Conservation (phyloP, 768 basidiomycete genomes). For the Strobilomyces dryophilus region DNA sequence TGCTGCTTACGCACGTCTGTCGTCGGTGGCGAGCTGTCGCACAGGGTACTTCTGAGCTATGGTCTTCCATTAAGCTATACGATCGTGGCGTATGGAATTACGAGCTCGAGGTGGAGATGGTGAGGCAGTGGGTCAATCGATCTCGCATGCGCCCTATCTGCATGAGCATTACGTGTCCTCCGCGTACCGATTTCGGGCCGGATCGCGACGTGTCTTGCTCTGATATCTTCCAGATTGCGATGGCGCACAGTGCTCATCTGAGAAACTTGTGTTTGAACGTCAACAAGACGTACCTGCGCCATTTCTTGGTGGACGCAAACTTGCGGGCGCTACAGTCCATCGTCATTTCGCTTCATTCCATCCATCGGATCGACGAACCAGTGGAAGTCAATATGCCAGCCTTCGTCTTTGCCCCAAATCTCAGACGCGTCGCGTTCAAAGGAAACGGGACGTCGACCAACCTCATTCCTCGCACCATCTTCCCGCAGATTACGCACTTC, state of each 20-base stretch:
- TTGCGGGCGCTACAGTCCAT: conserved; percentile 15
- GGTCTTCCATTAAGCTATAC: conserved; percentile 26
- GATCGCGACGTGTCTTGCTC: conserved; percentile 5
- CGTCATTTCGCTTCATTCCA: conserved; percentile 12
- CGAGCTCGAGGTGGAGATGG: conserved; percentile 24
- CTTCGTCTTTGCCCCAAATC: conserved; percentile 12
- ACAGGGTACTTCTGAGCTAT: conserved; percentile 29
- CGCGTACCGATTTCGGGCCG: conserved; percentile 16
- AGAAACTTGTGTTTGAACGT: conserved; percentile 17
- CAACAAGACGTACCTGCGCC: conserved; percentile 16
- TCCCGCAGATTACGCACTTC: conserved; percentile 22
- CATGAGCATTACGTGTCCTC: conserved; percentile 19
- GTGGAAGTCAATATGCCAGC: background rate
- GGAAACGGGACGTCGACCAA: conserved; percentile 10
- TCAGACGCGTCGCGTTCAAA: conserved; percentile 13
- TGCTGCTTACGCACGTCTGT: conserved; percentile 32
- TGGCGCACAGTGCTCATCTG: conserved; percentile 20
- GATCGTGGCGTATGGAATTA: conserved; percentile 31
- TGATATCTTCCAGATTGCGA: conserved; percentile 18
- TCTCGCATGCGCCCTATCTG: conserved; percentile 20
- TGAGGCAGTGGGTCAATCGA: conserved; percentile 19
- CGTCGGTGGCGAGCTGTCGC: conserved; percentile 30
- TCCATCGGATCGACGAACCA: conserved; percentile 5
- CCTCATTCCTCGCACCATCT: conserved; percentile 16
- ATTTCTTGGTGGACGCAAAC: conserved; percentile 12